Percentiles rank a stretch among this genome's conserved stretches.
phyloP scores from a whole-genome alignment of 352 stramenopile species.

The Globisporangium emineosum region DNA sequence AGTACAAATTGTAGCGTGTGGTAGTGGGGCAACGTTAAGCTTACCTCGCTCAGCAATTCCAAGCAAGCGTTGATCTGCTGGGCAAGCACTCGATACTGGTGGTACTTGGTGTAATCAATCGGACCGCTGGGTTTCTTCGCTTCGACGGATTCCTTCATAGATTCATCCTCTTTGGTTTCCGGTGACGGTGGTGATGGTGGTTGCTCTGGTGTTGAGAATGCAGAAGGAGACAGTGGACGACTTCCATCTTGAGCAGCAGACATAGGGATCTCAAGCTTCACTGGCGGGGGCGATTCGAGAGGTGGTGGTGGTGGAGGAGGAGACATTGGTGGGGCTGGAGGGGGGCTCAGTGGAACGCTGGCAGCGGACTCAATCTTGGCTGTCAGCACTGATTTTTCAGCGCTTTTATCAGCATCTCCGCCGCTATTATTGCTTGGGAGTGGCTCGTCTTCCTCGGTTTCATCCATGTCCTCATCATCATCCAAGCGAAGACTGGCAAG shows the following conservation, averaged over 20 bases:
- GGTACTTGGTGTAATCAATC: constrained; percentile 77
- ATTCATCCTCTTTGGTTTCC: constrained; percentile 4
- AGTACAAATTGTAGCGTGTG: neutral
- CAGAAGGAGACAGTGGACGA: constrained; percentile 33
- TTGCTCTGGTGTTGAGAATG: constrained; percentile 33
- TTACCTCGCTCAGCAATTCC: constrained; percentile 68
- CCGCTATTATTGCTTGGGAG: constrained; percentile 24
- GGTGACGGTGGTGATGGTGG: neutral
- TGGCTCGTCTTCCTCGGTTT: constrained; percentile 63
- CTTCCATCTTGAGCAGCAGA: constrained; percentile 15
- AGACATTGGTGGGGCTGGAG: constrained; percentile 48
- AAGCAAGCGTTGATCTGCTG: constrained; percentile 82
- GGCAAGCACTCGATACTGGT: constrained; percentile 61
- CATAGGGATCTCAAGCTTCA: neutral
- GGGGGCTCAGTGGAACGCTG: constrained; percentile 25
- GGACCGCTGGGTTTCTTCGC: constrained; percentile 17
- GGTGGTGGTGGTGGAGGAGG: constrained; percentile 38
- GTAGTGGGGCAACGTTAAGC: constrained; percentile 6
- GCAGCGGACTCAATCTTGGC: neutral
- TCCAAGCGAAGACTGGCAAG: constrained; percentile 14
- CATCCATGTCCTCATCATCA: constrained; percentile 36
- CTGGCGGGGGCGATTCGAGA: constrained; percentile 21
- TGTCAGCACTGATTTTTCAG: neutral
- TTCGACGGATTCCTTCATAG: neutral
- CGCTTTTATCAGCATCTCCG: constrained; percentile 1